These are phyloP conservation scores for Isabelozyma rhagii DNA, from an alignment of 805 yeast species.

Conservation along the genomic window DNA sequence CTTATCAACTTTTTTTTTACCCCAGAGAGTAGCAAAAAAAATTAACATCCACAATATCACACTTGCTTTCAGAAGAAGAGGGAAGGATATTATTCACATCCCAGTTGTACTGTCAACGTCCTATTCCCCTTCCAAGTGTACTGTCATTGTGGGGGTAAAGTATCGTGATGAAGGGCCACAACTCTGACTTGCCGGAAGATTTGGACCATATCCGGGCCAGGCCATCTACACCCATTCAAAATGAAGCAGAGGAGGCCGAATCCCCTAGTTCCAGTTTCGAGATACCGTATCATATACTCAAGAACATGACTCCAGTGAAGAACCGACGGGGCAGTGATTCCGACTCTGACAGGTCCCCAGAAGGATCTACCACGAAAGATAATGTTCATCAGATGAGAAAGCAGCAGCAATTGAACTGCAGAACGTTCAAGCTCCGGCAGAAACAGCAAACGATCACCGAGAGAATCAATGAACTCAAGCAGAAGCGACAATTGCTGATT, in stretches of 20 bases:
- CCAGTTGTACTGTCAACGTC: too few relatives aligned
- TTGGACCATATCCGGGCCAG: not conserved
- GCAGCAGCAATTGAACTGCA: slow-evolving; percentile 2
- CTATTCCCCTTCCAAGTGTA: too few relatives aligned
- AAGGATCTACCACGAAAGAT: not conserved
- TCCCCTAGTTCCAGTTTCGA: not conserved
- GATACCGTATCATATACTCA: slow-evolving; percentile 5
- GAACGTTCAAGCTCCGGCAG: slow-evolving; percentile 4
- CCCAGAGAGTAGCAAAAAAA: not conserved
- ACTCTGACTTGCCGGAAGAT: not conserved
- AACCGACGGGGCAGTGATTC: not conserved
- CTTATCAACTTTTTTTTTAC: slow-evolving; percentile 1
- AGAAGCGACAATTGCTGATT: slow-evolving; percentile 1
- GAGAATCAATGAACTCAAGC: slow-evolving; percentile 3
- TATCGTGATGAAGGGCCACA: not conserved
- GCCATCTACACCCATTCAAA: not conserved
- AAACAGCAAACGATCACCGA: slow-evolving; percentile 4
- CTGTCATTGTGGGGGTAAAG: too few relatives aligned
- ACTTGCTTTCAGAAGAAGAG: too few relatives aligned
- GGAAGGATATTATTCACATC: too few relatives aligned
- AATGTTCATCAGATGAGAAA: slow-evolving; percentile 5
- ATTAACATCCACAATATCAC: not conserved
- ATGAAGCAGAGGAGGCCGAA: not conserved
- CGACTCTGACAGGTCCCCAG: not conserved
- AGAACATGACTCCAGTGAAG: slow-evolving; percentile 7